These are phyloP conservation scores for Glebionis coronaria DNA, from an alignment of 129 eudicot genomes.

Conservation along the genomic window DNA sequence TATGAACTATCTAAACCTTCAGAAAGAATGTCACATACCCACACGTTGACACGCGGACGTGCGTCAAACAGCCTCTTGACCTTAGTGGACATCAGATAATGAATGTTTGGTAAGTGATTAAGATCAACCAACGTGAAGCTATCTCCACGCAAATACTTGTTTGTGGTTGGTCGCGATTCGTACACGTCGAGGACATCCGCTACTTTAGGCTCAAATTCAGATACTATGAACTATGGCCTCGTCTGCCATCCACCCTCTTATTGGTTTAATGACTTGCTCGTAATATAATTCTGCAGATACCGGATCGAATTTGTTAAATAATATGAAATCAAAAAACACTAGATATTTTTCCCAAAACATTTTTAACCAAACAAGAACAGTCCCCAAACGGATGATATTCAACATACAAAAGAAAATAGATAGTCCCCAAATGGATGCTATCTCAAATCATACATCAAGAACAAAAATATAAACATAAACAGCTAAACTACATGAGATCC, in stretches of 20 bases:
- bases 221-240: slow-evolving; percentile 12
- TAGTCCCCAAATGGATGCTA: too few relatives aligned
- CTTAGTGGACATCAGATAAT: slow-evolving; percentile 38
- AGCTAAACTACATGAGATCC: too few relatives aligned
- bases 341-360: too few relatives aligned
- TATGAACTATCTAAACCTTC: too few relatives aligned
- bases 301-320: slow-evolving; percentile 28
- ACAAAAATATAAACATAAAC: too few relatives aligned
- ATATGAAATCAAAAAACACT: too few relatives aligned
- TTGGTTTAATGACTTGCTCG: slow-evolving; percentile 3
- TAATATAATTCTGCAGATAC: slow-evolving; percentile 7
- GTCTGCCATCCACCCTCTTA: background rate
- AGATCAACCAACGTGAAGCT: slow-evolving; percentile 46
- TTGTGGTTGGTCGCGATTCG: slow-evolving; percentile 32
- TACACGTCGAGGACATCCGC: slow-evolving; percentile 49
- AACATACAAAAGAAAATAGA: too few relatives aligned
- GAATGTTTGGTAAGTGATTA: slow-evolving; percentile 31
- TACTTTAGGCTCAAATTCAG: slow-evolving; percentile 23
- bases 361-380: too few relatives aligned
- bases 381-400: too few relatives aligned
- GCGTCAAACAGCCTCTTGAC: slow-evolving; percentile 33
- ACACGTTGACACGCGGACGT: slow-evolving; percentile 52
- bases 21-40: slow-evolving; percentile 46
- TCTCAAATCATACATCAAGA: too few relatives aligned
- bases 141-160: slow-evolving; percentile 52